Evolutionary conservation across 78 protist species (phyloP).

Genomic region (Guillardia theta): DNA sequence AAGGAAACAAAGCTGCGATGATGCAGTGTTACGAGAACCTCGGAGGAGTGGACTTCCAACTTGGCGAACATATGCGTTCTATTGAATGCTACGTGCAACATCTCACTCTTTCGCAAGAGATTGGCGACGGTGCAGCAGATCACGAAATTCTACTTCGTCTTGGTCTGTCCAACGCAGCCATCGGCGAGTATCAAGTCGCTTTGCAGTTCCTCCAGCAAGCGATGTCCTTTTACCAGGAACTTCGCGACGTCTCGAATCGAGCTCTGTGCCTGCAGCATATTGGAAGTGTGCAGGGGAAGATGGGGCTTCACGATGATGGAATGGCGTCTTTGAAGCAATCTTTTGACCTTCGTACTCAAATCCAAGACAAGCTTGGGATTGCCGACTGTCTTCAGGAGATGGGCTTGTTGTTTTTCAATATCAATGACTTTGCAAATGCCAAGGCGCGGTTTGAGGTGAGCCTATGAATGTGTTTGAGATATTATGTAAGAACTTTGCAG

Average conservation of each 20-base stretch:
- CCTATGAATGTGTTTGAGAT: too few relatives aligned
- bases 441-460: too few relatives aligned
- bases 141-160: conserved; percentile 40
- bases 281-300: neutral
- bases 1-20: neutral
- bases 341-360: neutral
- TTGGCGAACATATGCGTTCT: conserved; percentile 31
- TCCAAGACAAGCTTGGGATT: neutral
- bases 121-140: conserved; percentile 43
- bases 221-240: neutral
- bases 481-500: too few relatives aligned
- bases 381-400: conserved; percentile 40
- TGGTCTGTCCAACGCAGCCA: conserved; percentile 33
- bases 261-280: conserved; percentile 42
- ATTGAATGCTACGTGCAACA: conserved; percentile 29
- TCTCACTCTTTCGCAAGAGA: neutral
- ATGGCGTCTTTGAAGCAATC: neutral
- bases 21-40: conserved; percentile 32
- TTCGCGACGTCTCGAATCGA: neutral
- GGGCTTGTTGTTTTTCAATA: conserved; percentile 20
- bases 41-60: conserved; percentile 20
- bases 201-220: conserved; percentile 26
- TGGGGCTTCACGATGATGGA: neutral
- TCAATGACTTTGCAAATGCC: neutral
- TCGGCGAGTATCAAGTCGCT: neutral